phyloP scores from a whole-genome alignment of 129 eudicot species.

The Glebionis coronaria region DNA sequence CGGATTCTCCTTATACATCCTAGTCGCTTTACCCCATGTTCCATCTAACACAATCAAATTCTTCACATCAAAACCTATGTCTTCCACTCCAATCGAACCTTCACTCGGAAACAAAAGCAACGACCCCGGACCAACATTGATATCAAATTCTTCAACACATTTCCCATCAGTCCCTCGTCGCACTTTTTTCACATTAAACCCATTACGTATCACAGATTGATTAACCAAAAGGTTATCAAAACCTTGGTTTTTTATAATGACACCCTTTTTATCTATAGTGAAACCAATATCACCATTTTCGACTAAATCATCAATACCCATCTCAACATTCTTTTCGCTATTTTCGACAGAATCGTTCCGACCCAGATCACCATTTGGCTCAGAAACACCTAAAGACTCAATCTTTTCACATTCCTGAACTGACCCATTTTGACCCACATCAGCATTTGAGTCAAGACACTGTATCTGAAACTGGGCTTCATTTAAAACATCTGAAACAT shows the following conservation, averaged over 20 bases:
- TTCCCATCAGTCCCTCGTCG: constrained; percentile 29
- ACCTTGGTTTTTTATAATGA: constrained; percentile 25
- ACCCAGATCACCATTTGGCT: constrained; percentile 26
- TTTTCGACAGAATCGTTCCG: constrained; percentile 14
- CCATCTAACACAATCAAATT: constrained; percentile 94
- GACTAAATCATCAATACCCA: constrained; percentile 24
- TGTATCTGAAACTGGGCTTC: constrained; percentile 57
- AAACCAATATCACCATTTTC: constrained; percentile 32
- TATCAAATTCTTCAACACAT: constrained; percentile 44
- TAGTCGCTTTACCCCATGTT: constrained; percentile 88
- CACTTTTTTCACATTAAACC: constrained; percentile 65
- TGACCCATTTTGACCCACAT: constrained; percentile 24
- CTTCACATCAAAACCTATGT: constrained; percentile 53
- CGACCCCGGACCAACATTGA: constrained; percentile 63
- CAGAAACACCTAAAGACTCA: constrained; percentile 19
- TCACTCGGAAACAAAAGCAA: constrained; percentile 78
- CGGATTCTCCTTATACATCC: constrained; percentile 86
- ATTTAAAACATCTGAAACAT: constrained; percentile 64
- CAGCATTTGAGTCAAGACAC: constrained; percentile 19
- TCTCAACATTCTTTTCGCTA: constrained; percentile 10
- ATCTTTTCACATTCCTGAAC: constrained; percentile 7
- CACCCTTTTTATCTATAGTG: constrained; percentile 51
- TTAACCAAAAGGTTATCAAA: constrained; percentile 42
- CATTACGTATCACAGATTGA: constrained; percentile 27
- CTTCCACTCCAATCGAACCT: constrained; percentile 48